Conservation (phyloP, 1,284 basidiomycete genomes). For the Tremellales sp. region DNA sequence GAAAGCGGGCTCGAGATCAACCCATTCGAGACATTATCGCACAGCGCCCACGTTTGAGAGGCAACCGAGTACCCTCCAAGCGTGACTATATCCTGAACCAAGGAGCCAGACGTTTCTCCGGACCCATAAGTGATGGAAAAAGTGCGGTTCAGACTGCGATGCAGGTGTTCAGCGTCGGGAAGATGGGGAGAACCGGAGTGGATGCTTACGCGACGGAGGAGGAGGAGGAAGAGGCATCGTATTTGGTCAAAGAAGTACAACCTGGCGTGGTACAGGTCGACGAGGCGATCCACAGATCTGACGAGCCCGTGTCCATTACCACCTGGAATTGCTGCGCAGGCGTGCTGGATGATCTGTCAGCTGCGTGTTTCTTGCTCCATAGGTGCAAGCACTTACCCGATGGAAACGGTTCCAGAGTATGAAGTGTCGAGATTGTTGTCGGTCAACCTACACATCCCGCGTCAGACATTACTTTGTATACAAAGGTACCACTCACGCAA, state of each 20-base stretch:
- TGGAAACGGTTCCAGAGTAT: slow-evolving; percentile 41
- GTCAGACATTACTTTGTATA: background rate
- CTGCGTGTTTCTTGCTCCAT: background rate
- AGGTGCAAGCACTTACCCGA: slow-evolving; percentile 16
- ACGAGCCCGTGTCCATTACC: slow-evolving; percentile 57
- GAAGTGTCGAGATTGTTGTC: slow-evolving; percentile 46
- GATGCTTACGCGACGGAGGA: slow-evolving; percentile 22
- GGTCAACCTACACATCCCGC: slow-evolving; percentile 1
- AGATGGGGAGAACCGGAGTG: slow-evolving; percentile 13
- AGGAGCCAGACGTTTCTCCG: slow-evolving; percentile 65
- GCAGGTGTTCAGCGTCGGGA: background rate
- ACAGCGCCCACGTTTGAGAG: slow-evolving; percentile 61
- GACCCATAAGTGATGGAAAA: slow-evolving; percentile 51
- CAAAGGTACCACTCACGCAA: slow-evolving; percentile 1
- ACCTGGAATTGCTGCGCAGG: slow-evolving; percentile 54
- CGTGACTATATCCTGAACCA: slow-evolving; percentile 68
- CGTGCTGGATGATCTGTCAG: slow-evolving; percentile 24
- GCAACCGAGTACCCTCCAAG: slow-evolving; percentile 74
- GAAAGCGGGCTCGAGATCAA: slow-evolving; percentile 47
- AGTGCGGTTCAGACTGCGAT: slow-evolving; percentile 19
- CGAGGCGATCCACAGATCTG: slow-evolving; percentile 53
- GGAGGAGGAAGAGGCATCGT: slow-evolving; percentile 18
- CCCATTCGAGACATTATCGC: slow-evolving; percentile 38
- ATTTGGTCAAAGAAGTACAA: slow-evolving; percentile 32
- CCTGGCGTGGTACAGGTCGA: slow-evolving; percentile 15